Conservation (phyloP, 2,329 filamentous ascomycete species). For the Arthroderma sp. region DNA sequence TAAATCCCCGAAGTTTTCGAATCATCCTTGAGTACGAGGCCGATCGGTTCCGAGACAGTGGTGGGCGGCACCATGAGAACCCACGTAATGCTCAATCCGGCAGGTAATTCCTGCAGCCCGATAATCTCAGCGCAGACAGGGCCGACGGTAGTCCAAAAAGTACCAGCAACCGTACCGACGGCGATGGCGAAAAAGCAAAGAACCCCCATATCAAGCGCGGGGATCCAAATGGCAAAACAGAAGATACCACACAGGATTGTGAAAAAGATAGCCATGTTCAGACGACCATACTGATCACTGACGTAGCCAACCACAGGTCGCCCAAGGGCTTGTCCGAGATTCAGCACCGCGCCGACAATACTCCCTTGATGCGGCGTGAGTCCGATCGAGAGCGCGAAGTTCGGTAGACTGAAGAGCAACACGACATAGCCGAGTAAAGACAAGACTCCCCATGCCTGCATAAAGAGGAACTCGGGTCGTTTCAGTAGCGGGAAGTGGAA, state of each 20-base stretch:
- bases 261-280: constrained; percentile 48
- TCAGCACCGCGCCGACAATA: constrained; percentile 49
- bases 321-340: constrained; percentile 45
- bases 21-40: constrained; percentile 40
- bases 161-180: constrained; percentile 46
- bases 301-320: constrained; percentile 51
- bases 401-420: constrained; percentile 50
- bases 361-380: constrained; percentile 47
- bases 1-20: constrained; percentile 20
- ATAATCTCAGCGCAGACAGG: constrained; percentile 50
- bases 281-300: constrained; percentile 46
- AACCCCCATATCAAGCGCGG: constrained; percentile 44
- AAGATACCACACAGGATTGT: constrained; percentile 45
- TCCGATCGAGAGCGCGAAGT: constrained; percentile 47
- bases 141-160: constrained; percentile 46
- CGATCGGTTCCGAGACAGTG: constrained; percentile 42
- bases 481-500: constrained; percentile 43
- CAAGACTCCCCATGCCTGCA: constrained; percentile 47
- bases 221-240: constrained; percentile 49
- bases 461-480: constrained; percentile 41
- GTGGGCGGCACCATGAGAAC: constrained; percentile 42
- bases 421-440: constrained; percentile 54
- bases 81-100: constrained; percentile 47
- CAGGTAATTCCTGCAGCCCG: constrained; percentile 44
- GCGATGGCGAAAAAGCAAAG: constrained; percentile 47